Evolutionary conservation across 768 basidiomycete species (phyloP).

Genomic region (Lyophyllum atratum): DNA sequence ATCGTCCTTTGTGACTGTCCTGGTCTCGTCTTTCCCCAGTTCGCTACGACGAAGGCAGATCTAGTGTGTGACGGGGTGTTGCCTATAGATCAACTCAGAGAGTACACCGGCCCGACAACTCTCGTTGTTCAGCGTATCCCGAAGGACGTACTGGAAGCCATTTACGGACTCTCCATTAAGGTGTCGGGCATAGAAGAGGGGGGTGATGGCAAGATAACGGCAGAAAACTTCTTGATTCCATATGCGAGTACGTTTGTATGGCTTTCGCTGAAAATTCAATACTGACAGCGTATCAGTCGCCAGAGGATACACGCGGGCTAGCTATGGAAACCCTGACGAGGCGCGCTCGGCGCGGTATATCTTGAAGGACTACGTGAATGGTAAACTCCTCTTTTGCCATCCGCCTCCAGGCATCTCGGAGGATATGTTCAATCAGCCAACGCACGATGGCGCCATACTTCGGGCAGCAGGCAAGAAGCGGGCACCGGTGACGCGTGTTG

Average conservation of each 20-base stretch:
- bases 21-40: constrained; percentile 97
- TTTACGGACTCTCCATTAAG: constrained; percentile 83
- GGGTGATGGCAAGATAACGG: constrained; percentile 71
- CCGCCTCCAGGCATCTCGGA: constrained; percentile 75
- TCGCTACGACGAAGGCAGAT: constrained; percentile 95
- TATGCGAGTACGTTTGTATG: constrained; percentile 80
- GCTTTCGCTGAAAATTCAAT: constrained; percentile 6
- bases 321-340: constrained; percentile 97
- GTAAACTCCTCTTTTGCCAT: constrained; percentile 88
- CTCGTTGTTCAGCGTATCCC: constrained; percentile 81
- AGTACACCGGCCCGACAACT: constrained; percentile 83
- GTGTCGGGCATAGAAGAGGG: constrained; percentile 73
- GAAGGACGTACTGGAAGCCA: constrained; percentile 81
- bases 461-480: constrained; percentile 79
- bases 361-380: constrained; percentile 97
- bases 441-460: constrained; percentile 59
- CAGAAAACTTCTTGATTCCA: constrained; percentile 80
- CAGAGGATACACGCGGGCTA: constrained; percentile 88
- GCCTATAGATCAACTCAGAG: constrained; percentile 96
- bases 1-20: constrained; percentile 96
- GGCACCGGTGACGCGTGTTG: constrained; percentile 85
- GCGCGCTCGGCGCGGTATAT: constrained; percentile 90
- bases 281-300: constrained; percentile 61
- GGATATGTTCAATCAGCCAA: constrained; percentile 73
- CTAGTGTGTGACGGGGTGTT: constrained; percentile 95